Evolutionary conservation across 2,329 filamentous ascomycete genomes (phyloP).

Genomic region (Setomelanomma holmii): DNA sequence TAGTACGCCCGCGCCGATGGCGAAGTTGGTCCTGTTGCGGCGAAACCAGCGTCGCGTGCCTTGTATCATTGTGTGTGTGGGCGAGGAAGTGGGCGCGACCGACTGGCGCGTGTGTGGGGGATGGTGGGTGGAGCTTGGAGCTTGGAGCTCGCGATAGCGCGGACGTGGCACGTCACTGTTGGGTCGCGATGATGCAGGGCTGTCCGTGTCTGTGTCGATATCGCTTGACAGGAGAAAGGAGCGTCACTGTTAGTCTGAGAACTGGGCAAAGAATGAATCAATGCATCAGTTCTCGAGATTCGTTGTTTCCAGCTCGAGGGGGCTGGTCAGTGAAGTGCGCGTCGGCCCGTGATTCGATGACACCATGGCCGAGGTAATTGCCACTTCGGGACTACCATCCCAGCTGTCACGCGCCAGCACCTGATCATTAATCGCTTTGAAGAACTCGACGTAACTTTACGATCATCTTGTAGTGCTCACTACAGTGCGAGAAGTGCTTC

Average conservation of each 20-base stretch:
- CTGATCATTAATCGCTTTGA: neutral
- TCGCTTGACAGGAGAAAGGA: too few relatives aligned
- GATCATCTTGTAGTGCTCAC: neutral
- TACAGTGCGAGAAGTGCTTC: neutral
- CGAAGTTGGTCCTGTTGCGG: slow-evolving; percentile 88
- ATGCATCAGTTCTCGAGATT: neutral
- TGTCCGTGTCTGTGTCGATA: too few relatives aligned
- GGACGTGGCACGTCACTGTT: slow-evolving; percentile 14
- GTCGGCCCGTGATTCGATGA: slow-evolving; percentile 9
- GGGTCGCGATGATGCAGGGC: slow-evolving; percentile 1
- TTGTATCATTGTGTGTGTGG: slow-evolving; percentile 61
- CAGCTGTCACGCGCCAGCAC: neutral
- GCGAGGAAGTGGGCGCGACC: too few relatives aligned
- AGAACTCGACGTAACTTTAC: neutral
- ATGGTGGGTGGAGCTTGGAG: slow-evolving; percentile 17
- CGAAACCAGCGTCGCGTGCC: slow-evolving; percentile 89
- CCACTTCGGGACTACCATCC: slow-evolving; percentile 17
- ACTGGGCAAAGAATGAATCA: neutral
- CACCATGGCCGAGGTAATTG: slow-evolving; percentile 22
- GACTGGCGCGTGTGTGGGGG: slow-evolving; percentile 17
- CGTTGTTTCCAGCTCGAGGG: slow-evolving; percentile 6
- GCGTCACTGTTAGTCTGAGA: too few relatives aligned
- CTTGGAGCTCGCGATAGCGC: slow-evolving; percentile 5
- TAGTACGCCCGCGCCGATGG: slow-evolving; percentile 84
- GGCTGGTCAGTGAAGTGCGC: slow-evolving; percentile 13